Conservation (phyloP, 2,329 filamentous ascomycete genomes). For the Alternaria alternata region DNA sequence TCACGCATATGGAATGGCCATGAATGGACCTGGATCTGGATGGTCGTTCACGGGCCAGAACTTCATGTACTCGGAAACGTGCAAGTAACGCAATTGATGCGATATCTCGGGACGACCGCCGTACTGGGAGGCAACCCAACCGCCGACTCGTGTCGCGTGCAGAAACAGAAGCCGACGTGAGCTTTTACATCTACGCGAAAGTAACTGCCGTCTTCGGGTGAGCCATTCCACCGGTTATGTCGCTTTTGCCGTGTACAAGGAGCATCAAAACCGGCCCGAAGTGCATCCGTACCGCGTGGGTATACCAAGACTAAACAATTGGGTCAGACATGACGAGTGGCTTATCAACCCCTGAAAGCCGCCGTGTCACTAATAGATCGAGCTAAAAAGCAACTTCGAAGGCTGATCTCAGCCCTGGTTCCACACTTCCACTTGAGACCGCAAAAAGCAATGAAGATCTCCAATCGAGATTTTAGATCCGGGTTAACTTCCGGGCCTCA, state of each 20-base stretch:
- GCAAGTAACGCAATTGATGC: not conserved
- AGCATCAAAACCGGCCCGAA: not conserved
- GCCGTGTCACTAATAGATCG: not conserved
- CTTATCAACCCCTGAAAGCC: not conserved
- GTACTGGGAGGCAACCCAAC: not conserved
- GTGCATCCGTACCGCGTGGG: not conserved
- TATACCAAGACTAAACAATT: not conserved
- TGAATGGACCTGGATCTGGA: not conserved
- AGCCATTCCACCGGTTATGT: not conserved
- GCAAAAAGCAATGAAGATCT: not conserved
- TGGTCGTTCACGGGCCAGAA: not conserved
- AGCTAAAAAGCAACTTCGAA: not conserved
- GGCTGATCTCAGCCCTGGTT: not conserved
- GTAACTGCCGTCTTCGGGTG: not conserved
- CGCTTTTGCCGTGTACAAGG: not conserved
- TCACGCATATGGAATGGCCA: not conserved
- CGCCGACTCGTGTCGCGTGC: not conserved
- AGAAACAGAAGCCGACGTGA: not conserved
- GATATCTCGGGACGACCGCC: not conserved
- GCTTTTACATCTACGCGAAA: not conserved
- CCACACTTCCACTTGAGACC: not conserved
- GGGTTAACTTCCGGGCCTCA: not conserved
- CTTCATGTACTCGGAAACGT: not conserved
- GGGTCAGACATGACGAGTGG: not conserved
- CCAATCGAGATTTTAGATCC: not conserved